phyloP scores from a whole-genome alignment of 306 rosid genomes.

The Herpetospermum pedunculosum region DNA sequence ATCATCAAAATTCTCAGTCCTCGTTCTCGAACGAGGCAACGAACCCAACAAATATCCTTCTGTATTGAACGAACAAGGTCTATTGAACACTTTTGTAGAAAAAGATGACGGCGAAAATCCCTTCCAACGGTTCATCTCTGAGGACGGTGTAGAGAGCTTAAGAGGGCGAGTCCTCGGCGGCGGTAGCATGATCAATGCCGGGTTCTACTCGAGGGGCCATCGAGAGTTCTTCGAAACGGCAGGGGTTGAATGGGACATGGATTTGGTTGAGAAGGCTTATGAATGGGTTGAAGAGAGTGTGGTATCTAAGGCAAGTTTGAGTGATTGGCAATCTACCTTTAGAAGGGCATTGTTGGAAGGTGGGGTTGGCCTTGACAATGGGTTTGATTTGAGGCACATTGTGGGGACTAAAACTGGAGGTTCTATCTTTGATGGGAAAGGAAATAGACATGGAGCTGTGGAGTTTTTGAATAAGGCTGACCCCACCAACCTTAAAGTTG shows the following conservation, averaged over 20 bases:
- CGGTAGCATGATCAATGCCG: conserved; percentile 16
- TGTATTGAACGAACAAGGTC: neutral
- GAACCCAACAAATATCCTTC: neutral
- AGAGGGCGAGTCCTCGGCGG: conserved; percentile 23
- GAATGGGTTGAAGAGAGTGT: conserved; percentile 18
- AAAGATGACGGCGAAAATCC: neutral
- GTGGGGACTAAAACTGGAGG: conserved; percentile 11
- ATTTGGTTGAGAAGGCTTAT: conserved; percentile 8
- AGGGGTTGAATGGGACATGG: conserved; percentile 17
- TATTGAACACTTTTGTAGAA: neutral
- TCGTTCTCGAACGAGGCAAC: conserved; percentile 23
- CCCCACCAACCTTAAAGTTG: conserved; percentile 7
- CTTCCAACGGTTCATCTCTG: neutral
- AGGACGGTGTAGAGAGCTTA: conserved; percentile 12
- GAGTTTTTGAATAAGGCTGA: conserved; percentile 17
- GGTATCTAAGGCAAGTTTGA: neutral
- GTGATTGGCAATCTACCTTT: neutral
- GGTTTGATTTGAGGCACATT: conserved; percentile 4
- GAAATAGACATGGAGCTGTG: conserved; percentile 22
- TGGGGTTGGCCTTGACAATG: conserved; percentile 11
- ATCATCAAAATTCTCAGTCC: conserved; percentile 12
- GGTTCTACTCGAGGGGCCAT: conserved; percentile 14
- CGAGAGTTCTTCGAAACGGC: neutral
- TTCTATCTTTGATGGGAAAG: conserved; percentile 12
- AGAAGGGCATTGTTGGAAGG: conserved; percentile 3